Conservation (phyloP, 176 grass and related monocot genomes). For the Raddia guianensis region DNA sequence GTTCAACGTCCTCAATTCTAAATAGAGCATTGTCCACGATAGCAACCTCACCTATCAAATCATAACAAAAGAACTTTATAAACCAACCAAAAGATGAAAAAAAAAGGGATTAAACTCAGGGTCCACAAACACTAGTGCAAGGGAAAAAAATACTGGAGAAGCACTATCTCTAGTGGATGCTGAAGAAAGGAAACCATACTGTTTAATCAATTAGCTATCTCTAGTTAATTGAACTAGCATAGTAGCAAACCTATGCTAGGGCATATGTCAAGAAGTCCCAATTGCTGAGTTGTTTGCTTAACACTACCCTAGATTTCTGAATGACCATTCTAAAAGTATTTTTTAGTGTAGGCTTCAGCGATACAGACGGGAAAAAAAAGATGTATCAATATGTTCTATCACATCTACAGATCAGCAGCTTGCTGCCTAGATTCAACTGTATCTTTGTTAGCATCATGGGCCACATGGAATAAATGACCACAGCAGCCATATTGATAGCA, state of each 20-base stretch:
- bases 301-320: background rate
- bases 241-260: background rate
- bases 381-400: background rate
- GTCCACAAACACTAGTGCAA: background rate
- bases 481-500: slow-evolving; percentile 15
- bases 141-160: background rate
- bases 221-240: slow-evolving; percentile 21
- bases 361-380: slow-evolving; percentile 1
- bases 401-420: slow-evolving; percentile 21
- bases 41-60: slow-evolving; percentile 43
- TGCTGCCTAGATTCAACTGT: slow-evolving; percentile 17
- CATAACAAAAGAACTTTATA: background rate
- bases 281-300: background rate
- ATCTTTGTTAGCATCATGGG: slow-evolving; percentile 31
- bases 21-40: slow-evolving; percentile 25
- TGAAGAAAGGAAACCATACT: background rate
- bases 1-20: slow-evolving; percentile 18
- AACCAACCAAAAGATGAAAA: background rate
- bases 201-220: background rate
- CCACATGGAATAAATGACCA: slow-evolving; percentile 32
- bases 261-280: background rate
- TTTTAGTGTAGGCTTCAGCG: background rate
- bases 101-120: background rate
- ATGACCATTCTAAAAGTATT: slow-evolving; percentile 1
- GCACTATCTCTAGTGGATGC: background rate